Percentiles rank a stretch among this genome's conserved stretches.
phyloP scores from a whole-genome alignment of 768 basidiomycete species.

The Hebeloma cylindrosporum region DNA sequence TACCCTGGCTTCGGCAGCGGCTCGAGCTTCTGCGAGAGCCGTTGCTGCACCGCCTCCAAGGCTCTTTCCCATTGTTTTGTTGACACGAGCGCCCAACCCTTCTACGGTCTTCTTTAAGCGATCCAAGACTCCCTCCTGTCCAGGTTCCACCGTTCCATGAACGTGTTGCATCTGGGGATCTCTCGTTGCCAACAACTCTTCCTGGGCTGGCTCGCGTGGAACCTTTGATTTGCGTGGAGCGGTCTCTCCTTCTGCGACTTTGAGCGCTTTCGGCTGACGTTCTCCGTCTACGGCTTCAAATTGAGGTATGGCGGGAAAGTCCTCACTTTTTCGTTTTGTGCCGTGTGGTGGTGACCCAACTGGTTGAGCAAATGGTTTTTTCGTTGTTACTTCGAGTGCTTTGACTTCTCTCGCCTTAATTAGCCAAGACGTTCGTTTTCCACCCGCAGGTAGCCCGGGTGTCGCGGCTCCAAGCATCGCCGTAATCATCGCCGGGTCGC shows the following conservation, averaged over 20 bases:
- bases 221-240: slow-evolving; percentile 35
- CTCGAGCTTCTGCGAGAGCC: slow-evolving; percentile 66
- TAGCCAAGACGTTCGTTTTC: slow-evolving; percentile 80
- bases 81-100: slow-evolving; percentile 56
- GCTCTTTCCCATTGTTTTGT: slow-evolving; percentile 63
- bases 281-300: slow-evolving; percentile 38
- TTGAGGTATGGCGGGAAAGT: slow-evolving; percentile 30
- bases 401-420: slow-evolving; percentile 75
- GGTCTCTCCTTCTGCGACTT: slow-evolving; percentile 38
- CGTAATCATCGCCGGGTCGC: slow-evolving; percentile 41
- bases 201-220: slow-evolving; percentile 23
- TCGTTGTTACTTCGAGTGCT: slow-evolving; percentile 56
- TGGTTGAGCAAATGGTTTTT: slow-evolving; percentile 29
- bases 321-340: slow-evolving; percentile 69
- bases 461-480: slow-evolving; percentile 36
- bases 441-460: slow-evolving; percentile 41
- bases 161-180: neutral
- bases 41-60: slow-evolving; percentile 52
- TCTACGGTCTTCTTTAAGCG: slow-evolving; percentile 72
- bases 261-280: slow-evolving; percentile 50
- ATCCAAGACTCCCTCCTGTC: slow-evolving; percentile 56
- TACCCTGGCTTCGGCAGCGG: slow-evolving; percentile 68
- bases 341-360: slow-evolving; percentile 20
- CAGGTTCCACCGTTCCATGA: slow-evolving; percentile 6
- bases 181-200: neutral